Base-by-base conservation (phyloP, 2,329 filamentous ascomycete species). In the Talaromyces sp. region DNA sequence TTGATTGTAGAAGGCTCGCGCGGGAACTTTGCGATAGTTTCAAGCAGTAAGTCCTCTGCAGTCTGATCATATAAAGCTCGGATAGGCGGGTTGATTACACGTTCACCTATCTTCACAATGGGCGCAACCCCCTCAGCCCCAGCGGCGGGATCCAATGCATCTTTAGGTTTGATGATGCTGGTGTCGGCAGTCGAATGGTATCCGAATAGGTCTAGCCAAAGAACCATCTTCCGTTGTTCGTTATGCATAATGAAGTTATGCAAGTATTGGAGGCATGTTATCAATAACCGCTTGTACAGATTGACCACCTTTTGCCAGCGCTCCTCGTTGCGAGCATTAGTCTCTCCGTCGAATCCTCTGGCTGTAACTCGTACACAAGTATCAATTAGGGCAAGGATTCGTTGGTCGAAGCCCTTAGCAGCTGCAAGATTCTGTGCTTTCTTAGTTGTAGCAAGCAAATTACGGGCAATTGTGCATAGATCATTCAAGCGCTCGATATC, bases 161-260 rank as follows among this genome's bases (percentile, higher is more conserved):
- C 73, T 49, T 69, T 72, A 17, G 74, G 73, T 39, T 73, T 72
- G 20, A 76, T 76, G 44, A 75, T 74, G 55, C 75, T 76, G 14
- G 75, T 73, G 57, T 76, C 74, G 8, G 72, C 73, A 11, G 74
- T 75, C 3, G 74, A 75, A 46, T 81, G 77, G 56, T 81, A 82
- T 47, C 86, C 85, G 60, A 87, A 87, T 2, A 87, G 74, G 65
- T 85, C 82, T 33, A 86, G 70, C 84, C 84, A 87, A 2, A 87
- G 76, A 61, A 86, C 82, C 60, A 86, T 76, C 63, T 87, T 87
- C 35, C 83, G 75, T 54, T 84, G 79, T 69, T 87, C 84, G 60
- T 87, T 87, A 55, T 84, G 80, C 64, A 84, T 84, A 42, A 86
- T 83, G 44, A 86, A 79, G 58, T 87, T 87, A 70, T 87, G 85